phyloP scores from a whole-genome alignment of 148 eudicot genomes.

The Drosera capensis region DNA sequence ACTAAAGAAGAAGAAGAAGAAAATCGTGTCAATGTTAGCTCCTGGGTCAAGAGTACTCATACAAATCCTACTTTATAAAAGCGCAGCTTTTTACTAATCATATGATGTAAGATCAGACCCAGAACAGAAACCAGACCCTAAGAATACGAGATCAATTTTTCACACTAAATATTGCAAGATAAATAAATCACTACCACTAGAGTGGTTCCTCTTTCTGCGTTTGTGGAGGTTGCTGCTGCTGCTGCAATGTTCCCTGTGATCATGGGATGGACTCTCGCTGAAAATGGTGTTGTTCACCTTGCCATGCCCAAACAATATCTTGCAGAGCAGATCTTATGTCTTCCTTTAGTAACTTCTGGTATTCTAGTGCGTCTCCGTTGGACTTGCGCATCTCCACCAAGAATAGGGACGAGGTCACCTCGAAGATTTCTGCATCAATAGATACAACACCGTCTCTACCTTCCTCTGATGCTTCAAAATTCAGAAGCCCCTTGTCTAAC shows the following conservation, averaged over 20 bases:
- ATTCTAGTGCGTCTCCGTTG: constrained; percentile 18
- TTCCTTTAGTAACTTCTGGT: constrained; percentile 15
- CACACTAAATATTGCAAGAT: no score
- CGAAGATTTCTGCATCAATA: constrained; percentile 22
- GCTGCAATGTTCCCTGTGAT: constrained; percentile 3
- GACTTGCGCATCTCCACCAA: constrained; percentile 19
- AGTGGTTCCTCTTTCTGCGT: constrained; percentile 2
- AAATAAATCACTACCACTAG: no score
- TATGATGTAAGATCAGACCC: no score
- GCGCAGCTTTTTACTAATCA: no score
- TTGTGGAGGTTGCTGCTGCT: constrained; percentile 2
- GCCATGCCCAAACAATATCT: constrained; percentile 22
- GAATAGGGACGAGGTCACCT: constrained; percentile 8
- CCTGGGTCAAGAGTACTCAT: no score
- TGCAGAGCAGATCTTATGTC: constrained; percentile 13
- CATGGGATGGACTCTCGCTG: not conserved
- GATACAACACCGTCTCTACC: constrained; percentile 15
- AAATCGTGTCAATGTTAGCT: no score
- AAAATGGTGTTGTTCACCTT: constrained; percentile 9
- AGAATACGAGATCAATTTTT: no score
- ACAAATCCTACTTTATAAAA: no score
- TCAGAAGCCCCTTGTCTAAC: constrained; percentile 11
- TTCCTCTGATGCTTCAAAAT: constrained; percentile 13
- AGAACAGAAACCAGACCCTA: no score
- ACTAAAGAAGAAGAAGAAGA: no score